These are phyloP conservation scores for Xylaria hypoxylon DNA, from an alignment of 2,329 filamentous ascomycete species.

Conservation along the genomic window DNA sequence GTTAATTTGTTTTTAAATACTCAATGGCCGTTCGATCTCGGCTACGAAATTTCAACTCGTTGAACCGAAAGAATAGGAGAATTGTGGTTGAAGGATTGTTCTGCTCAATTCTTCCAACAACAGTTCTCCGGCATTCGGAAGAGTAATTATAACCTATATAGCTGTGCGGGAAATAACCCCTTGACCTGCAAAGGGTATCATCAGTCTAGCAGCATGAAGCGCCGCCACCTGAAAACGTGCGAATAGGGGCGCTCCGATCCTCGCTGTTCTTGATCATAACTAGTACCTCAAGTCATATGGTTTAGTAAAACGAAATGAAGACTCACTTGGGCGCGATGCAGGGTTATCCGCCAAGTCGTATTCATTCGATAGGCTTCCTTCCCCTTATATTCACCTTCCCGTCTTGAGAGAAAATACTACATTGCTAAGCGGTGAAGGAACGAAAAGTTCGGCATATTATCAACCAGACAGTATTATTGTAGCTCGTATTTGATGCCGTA, in stretches of 20 bases:
- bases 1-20: background rate
- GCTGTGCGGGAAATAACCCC: background rate
- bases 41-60: background rate
- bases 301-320: background rate
- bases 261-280: background rate
- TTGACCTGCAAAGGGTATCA: background rate
- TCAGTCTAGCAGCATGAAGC: background rate
- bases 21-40: background rate
- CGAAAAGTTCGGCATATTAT: conserved; percentile 2
- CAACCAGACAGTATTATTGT: background rate
- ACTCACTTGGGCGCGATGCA: background rate
- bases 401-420: conserved; percentile 19
- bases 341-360: background rate
- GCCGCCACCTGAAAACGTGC: background rate
- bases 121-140: background rate
- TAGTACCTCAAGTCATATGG: background rate
- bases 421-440: conserved; percentile 18
- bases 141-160: background rate
- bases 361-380: background rate
- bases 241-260: background rate
- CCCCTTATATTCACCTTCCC: conserved; percentile 19
- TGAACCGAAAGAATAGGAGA: background rate
- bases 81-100: background rate
- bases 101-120: background rate
- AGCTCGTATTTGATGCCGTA: background rate